Percentiles rank a stretch among this genome's conserved stretches.
Conservation (phyloP, 345 rosid species). For the Lumnitzera littorea region DNA sequence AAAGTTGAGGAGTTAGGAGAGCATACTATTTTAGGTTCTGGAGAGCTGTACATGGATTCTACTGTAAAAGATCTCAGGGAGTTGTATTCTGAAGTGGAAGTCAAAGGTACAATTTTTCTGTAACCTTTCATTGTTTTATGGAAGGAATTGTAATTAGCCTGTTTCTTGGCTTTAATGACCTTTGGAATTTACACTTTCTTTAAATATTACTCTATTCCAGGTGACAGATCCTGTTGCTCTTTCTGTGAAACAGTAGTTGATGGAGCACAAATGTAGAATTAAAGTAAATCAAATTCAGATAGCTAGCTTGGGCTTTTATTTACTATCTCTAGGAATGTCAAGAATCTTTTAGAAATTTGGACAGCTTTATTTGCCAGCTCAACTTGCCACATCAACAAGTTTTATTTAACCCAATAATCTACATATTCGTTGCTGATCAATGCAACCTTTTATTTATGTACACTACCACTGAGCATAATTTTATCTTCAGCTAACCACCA, state of each 20-base stretch:
- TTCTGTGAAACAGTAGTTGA: conserved; percentile 72
- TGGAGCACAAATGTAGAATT: too few species aligned
- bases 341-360: too few species aligned
- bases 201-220: conserved; percentile 28
- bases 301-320: too few species aligned
- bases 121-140: neutral
- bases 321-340: too few species aligned
- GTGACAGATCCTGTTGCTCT: conserved; percentile 96
- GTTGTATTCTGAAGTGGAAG: conserved; percentile 98
- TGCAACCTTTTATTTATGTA: too few species aligned
- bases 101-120: conserved; percentile 48
- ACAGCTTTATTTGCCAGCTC: too few species aligned
- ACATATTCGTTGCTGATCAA: too few species aligned
- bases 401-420: too few species aligned
- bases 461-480: too few species aligned
- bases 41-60: conserved; percentile 91
- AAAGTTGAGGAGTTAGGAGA: conserved; percentile 98
- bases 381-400: too few species aligned
- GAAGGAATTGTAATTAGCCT: neutral
- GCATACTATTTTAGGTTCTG: conserved; percentile 91
- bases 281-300: too few species aligned
- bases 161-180: conserved; percentile 4
- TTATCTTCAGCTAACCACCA: too few species aligned
- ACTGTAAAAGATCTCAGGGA: conserved; percentile 98
- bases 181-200: conserved; percentile 8